A percentile compares a stretch with the other conserved stretches of the same genome.
Evolutionary conservation across 345 rosid species (phyloP).

Genomic region (Gossypium turneri): DNA sequence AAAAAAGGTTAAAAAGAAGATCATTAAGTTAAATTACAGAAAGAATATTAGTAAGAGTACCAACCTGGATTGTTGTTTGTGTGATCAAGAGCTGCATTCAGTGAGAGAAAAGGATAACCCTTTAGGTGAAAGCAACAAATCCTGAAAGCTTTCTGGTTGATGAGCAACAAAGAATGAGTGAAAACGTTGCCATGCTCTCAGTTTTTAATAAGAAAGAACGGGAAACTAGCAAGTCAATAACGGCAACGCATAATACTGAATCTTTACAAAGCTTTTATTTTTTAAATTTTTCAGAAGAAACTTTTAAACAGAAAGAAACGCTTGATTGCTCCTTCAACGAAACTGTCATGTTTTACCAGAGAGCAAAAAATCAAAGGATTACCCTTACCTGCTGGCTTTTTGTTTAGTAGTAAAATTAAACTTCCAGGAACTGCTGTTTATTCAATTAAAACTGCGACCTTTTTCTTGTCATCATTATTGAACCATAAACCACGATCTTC

Average conservation of each 20-base stretch:
- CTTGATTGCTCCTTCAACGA: constrained; percentile 18
- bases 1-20: not conserved
- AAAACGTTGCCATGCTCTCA: not conserved
- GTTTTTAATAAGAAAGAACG: not conserved
- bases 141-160: too few relatives aligned
- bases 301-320: not conserved
- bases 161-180: not conserved
- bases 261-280: not conserved
- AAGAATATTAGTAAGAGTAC: not conserved
- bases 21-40: not conserved
- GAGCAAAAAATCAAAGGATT: constrained; percentile 7
- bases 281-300: not conserved
- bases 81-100: constrained; percentile 7
- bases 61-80: not conserved
- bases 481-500: not conserved
- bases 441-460: not conserved
- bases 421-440: not conserved
- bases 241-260: constrained; percentile 16
- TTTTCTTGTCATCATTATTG: not conserved
- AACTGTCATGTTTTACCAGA: constrained; percentile 23
- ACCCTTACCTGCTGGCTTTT: not conserved
- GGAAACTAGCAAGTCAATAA: constrained; percentile 20
- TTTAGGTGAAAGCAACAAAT: not conserved
- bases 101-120: not conserved
- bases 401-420: not conserved